Conservation (phyloP, 768 basidiomycete genomes). For the Mycena olivaceomarginata region DNA sequence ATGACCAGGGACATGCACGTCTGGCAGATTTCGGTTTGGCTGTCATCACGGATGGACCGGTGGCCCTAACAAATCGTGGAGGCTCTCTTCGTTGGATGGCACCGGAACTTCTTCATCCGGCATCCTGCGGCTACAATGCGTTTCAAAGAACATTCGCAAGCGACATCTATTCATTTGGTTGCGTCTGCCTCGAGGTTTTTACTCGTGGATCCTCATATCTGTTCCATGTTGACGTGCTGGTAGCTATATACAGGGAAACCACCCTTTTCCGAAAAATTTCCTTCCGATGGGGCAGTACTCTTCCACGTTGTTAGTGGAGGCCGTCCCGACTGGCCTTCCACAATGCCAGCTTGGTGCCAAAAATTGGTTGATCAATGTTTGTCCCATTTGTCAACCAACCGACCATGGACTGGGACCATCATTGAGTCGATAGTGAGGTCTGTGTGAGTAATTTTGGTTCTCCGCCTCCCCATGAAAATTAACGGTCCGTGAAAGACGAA, state of each 20-base stretch:
- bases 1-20: constrained; percentile 33
- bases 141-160: constrained; percentile 31
- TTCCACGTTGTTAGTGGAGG: constrained; percentile 18
- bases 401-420: constrained; percentile 7
- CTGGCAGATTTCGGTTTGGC: constrained; percentile 47
- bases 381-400: constrained; percentile 13
- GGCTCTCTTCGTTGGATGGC: constrained; percentile 44
- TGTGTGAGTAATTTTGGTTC: constrained; percentile 14
- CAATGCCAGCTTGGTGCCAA: constrained; percentile 12
- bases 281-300: constrained; percentile 20
- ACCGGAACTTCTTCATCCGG: constrained; percentile 34
- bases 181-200: constrained; percentile 42
- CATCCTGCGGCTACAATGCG: constrained; percentile 18
- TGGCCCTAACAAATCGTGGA: constrained; percentile 26
- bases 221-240: neutral
- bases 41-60: constrained; percentile 32
- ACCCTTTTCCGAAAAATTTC: constrained; percentile 13
- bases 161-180: constrained; percentile 43
- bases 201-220: neutral
- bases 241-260: constrained; percentile 34
- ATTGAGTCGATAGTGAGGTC: constrained; percentile 23
- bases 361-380: constrained; percentile 12
- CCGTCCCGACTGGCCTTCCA: constrained; percentile 5
- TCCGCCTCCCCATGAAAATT: no score
- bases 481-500: no score